Conservation (phyloP, 1,284 basidiomycete species). For the Coniferiporia weirii region DNA sequence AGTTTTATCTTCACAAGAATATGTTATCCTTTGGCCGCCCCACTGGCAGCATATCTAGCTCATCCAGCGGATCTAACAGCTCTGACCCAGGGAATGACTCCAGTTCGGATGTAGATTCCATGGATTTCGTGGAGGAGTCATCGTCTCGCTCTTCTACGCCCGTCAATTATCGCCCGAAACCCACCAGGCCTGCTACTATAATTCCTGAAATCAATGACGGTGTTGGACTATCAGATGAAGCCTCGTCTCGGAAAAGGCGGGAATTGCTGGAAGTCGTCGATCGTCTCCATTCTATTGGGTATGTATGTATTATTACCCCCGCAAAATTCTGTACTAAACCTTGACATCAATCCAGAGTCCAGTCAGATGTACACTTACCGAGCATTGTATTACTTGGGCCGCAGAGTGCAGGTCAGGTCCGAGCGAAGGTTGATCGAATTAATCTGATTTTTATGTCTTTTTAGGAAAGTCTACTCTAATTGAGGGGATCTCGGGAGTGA, state of each 20-base stretch:
- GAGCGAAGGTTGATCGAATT: not conserved
- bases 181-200: not conserved
- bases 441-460: not conserved
- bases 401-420: constrained; percentile 43
- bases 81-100: not conserved
- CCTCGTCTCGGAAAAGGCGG: constrained; percentile 33
- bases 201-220: not conserved
- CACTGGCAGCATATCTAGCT: too few species aligned
- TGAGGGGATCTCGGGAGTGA: constrained; percentile 69
- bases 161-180: not conserved
- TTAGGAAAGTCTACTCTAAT: constrained; percentile 70
- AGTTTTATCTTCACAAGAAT: too few species aligned
- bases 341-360: constrained; percentile 36
- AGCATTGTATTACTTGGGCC: constrained; percentile 65
- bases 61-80: too few species aligned
- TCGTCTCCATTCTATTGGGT: constrained; percentile 54
- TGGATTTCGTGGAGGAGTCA: not conserved
- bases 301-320: constrained; percentile 7
- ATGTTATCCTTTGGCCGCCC: too few species aligned
- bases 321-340: not conserved
- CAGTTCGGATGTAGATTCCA: not conserved
- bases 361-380: constrained; percentile 63
- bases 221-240: constrained; percentile 42
- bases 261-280: constrained; percentile 49
- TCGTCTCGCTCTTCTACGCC: not conserved